Base-by-base conservation (phyloP, 2,329 filamentous ascomycete genomes). In the Colletotrichum melonis region DNA sequence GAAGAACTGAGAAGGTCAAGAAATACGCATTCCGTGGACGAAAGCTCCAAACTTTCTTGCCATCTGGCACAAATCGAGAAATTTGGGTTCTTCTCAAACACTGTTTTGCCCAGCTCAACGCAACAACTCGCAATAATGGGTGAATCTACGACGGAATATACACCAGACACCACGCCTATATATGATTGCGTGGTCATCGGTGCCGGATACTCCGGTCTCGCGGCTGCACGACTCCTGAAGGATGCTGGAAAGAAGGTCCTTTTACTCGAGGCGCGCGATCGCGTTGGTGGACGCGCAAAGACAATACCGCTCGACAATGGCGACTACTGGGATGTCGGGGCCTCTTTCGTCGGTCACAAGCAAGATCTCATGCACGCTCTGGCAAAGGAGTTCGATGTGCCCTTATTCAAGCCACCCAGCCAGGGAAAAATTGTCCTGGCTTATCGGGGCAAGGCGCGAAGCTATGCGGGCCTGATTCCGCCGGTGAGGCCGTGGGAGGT, bases 321-420 rank as follows among this genome's bases (percentile, higher is more conserved):
- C 28, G 64, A 74, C 14, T 75, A 75, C 46, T 77, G 74, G 69
- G 71, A 76, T 59, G 68, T 67, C 65, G 79, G 78, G 3, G 63
- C 76, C 16, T 68, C 77, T 11, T 74, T 78, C 22, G 52, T 74
- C 19, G 77, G 76, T 14, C 71, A 77, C 60, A 69, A 76, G 42
- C 75, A 75, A 42, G 30, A 72, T 38, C 42, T 67, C 19, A 74
- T 75, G 72, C 72, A 72, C 60, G 60, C 9, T 1, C 56, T 75
- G 28, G 72, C 72, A 24, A 54, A 63, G 12, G 74, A 75, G 32
- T 75, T 72, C 55, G 28, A 63, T 52, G 62, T 72, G 8, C 22
- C 60, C 2, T 26, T 57, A 2, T 63, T 57, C 67, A 32, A 32
- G 5, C 16, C 56, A 28, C 74, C 65, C 4, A 60, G 58, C 4